Percentiles rank a stretch among this genome's conserved stretches.
These are phyloP conservation scores for Amphirosellinia nigrospora DNA, from an alignment of 495 filamentous ascomycete genomes.

Conservation along the genomic window DNA sequence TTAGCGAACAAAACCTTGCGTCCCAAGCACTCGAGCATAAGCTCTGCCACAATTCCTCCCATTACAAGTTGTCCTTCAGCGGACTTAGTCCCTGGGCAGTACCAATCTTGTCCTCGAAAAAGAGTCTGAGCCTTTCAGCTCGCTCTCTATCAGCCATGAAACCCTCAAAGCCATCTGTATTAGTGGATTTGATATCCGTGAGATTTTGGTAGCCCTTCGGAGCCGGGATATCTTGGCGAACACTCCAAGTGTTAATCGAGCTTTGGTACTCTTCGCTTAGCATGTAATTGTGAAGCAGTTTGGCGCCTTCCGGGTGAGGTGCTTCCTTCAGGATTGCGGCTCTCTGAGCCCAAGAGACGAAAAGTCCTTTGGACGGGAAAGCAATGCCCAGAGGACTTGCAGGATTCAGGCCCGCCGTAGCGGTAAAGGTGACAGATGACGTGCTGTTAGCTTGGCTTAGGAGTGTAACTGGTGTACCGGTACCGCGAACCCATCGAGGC, in stretches of 20 bases:
- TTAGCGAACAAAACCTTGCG: too few relatives aligned
- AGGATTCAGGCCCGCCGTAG: background rate
- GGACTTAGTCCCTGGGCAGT: slow-evolving; percentile 39
- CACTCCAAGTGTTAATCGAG: slow-evolving; percentile 14
- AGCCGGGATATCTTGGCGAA: slow-evolving; percentile 25
- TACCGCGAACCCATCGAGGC: slow-evolving; percentile 46
- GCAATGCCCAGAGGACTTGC: slow-evolving; percentile 9
- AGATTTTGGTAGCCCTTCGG: slow-evolving; percentile 25
- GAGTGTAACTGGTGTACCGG: slow-evolving; percentile 38
- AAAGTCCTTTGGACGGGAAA: slow-evolving; percentile 34
- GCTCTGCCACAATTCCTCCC: background rate
- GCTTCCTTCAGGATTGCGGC: slow-evolving; percentile 44
- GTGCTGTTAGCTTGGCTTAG: slow-evolving; percentile 25
- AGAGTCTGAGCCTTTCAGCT: slow-evolving; percentile 39
- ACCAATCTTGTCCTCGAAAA: slow-evolving; percentile 41
- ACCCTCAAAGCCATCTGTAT: slow-evolving; percentile 38
- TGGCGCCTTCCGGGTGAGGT: slow-evolving; percentile 43
- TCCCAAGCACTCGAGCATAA: background rate
- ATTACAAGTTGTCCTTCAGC: slow-evolving; percentile 37
- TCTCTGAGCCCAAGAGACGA: slow-evolving; percentile 43
- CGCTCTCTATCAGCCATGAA: slow-evolving; percentile 39
- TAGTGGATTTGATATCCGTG: slow-evolving; percentile 30
- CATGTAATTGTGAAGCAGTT: slow-evolving; percentile 42
- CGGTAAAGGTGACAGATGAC: slow-evolving; percentile 25
- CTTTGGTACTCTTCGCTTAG: slow-evolving; percentile 37